These are phyloP conservation scores for Vigna nakashimae DNA, from an alignment of 306 rosid genomes.

Conservation along the genomic window DNA sequence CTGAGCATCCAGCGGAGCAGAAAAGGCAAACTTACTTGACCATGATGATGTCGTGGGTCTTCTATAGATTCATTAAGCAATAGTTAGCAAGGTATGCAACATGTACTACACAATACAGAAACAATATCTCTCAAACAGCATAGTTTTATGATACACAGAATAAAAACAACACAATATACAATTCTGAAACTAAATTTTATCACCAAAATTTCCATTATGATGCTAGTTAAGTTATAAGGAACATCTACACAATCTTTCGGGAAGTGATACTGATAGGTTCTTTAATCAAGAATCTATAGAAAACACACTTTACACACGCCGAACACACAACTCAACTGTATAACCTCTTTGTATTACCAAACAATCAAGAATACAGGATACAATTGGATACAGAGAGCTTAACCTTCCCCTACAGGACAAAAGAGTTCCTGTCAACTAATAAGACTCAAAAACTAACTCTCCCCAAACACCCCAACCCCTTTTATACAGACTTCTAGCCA, in stretches of 20 bases:
- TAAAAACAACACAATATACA: neutral
- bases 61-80: constrained; percentile 55
- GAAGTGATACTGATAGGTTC: constrained; percentile 40
- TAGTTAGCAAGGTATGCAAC: constrained; percentile 51
- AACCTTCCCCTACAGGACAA: no score
- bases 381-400: no score
- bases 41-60: constrained; percentile 51
- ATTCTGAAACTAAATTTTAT: no score
- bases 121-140: neutral
- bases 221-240: constrained; percentile 54
- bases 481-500: no score
- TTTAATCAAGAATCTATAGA: no score
- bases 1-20: constrained; percentile 67
- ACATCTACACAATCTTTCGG: constrained; percentile 63
- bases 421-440: no score
- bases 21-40: constrained; percentile 53
- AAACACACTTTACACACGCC: no score
- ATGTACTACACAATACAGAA: constrained; percentile 26
- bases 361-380: no score
- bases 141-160: neutral
- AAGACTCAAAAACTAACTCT: no score
- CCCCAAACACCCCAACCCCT: no score
- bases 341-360: no score
- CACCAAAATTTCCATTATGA: neutral
- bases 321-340: no score